Evolutionary conservation across 768 basidiomycete genomes (phyloP).

Genomic region (Lactifluus pinguis): DNA sequence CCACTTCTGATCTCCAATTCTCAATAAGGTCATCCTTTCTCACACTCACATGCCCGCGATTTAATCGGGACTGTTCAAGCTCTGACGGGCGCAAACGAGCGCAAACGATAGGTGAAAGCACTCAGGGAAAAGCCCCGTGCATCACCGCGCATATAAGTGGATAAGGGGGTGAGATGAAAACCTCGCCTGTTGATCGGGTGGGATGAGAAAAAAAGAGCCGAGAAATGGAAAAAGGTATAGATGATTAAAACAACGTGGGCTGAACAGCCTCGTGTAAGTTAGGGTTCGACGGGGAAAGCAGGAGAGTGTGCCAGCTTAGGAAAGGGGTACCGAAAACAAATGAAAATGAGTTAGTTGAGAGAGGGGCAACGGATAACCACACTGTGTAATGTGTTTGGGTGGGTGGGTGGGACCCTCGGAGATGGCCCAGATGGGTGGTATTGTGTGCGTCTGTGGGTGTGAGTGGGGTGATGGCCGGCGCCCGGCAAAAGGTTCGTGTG

Average conservation of each 20-base stretch:
- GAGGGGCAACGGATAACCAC: too few species aligned
- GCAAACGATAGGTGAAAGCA: slow-evolving; percentile 9
- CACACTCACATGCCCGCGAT: too few species aligned
- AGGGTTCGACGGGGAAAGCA: not conserved
- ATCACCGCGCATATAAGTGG: slow-evolving; percentile 19
- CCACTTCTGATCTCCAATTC: too few species aligned
- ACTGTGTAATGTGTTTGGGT: too few species aligned
- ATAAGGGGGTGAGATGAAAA: slow-evolving; percentile 20
- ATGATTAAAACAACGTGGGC: slow-evolving; percentile 21
- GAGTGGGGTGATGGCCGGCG: too few species aligned
- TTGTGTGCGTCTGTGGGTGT: too few species aligned
- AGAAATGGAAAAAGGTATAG: slow-evolving; percentile 20
- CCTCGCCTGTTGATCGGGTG: slow-evolving; percentile 19
- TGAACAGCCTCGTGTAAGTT: slow-evolving; percentile 16
- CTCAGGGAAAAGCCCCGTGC: slow-evolving; percentile 9
- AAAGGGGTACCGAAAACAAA: not conserved
- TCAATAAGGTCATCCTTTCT: too few species aligned
- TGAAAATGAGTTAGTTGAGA: too few species aligned
- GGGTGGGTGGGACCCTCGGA: too few species aligned
- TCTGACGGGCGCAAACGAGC: slow-evolving; percentile 8
- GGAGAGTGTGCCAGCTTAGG: not conserved
- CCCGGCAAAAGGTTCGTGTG: too few species aligned
- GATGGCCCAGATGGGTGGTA: too few species aligned
- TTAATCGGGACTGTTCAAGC: too few species aligned
- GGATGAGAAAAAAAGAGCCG: slow-evolving; percentile 18